Conservation (phyloP, 345 rosid species). For the Populus deltoides region DNA sequence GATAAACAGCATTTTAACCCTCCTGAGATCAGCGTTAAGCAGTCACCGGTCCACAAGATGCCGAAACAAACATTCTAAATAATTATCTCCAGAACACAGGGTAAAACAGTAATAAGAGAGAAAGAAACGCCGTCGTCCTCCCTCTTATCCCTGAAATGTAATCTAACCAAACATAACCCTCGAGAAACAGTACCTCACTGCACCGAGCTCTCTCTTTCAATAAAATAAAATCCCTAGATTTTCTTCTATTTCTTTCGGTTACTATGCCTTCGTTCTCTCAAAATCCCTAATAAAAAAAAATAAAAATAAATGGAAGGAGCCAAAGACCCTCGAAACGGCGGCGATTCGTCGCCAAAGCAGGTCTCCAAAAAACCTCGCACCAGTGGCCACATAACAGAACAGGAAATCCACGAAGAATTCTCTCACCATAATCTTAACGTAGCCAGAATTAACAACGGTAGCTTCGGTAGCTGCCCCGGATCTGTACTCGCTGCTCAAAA, state of each 20-base stretch:
- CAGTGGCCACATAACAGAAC: constrained; percentile 27
- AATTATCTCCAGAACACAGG: no score
- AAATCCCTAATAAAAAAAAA: constrained; percentile 25
- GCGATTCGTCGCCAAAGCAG: constrained; percentile 28
- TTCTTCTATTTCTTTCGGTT: background rate
- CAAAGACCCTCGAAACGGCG: constrained; percentile 50
- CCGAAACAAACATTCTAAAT: no score
- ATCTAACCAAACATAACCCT: background rate
- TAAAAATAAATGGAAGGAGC: constrained; percentile 16
- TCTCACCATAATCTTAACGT: constrained; percentile 61
- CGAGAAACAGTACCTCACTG: background rate
- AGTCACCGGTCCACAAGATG: no score
- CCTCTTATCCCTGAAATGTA: background rate
- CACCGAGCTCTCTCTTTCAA: background rate
- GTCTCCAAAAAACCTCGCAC: constrained; percentile 47
- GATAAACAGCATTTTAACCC: no score
- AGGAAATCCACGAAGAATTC: constrained; percentile 59
- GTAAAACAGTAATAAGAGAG: no score
- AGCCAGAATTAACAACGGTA: constrained; percentile 74
- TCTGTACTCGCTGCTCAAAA: constrained; percentile 58
- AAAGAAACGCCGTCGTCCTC: background rate
- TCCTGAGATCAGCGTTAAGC: no score
- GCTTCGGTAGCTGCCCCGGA: constrained; percentile 75
- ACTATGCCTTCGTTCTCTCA: constrained; percentile 7
- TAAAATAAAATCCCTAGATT: background rate